Conservation (phyloP, 2,329 filamentous ascomycete genomes). For the Alternaria sp. region DNA sequence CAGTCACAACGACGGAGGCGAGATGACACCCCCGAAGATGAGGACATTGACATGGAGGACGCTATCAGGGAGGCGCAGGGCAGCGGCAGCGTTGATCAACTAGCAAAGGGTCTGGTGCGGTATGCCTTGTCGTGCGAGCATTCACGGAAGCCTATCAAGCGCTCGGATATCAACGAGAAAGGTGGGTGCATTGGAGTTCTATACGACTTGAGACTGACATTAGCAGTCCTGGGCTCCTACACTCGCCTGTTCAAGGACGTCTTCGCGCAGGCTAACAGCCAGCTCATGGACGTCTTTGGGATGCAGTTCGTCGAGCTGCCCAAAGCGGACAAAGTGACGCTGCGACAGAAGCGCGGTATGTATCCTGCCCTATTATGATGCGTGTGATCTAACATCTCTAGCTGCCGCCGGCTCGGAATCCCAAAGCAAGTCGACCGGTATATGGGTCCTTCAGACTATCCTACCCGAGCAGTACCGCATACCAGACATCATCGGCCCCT, state of each 20-base stretch:
- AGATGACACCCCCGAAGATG: slow-evolving; percentile 28
- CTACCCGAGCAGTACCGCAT: slow-evolving; percentile 71
- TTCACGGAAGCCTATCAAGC: slow-evolving; percentile 62
- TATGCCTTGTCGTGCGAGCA: slow-evolving; percentile 67
- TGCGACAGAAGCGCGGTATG: slow-evolving; percentile 78
- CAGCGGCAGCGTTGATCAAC: slow-evolving; percentile 48
- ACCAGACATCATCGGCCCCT: slow-evolving; percentile 70
- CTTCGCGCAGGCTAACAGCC: slow-evolving; percentile 76
- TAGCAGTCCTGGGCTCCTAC: slow-evolving; percentile 69
- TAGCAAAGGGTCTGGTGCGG: slow-evolving; percentile 68
- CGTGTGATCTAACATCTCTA: not conserved
- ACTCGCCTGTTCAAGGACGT: slow-evolving; percentile 76
- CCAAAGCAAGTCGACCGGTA: slow-evolving; percentile 62
- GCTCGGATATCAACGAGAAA: slow-evolving; percentile 64
- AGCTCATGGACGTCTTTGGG: slow-evolving; percentile 77
- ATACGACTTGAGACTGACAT: slow-evolving; percentile 5
- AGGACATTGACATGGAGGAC: slow-evolving; percentile 26
- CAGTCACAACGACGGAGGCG: slow-evolving; percentile 25
- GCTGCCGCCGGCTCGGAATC: slow-evolving; percentile 63
- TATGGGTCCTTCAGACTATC: slow-evolving; percentile 78
- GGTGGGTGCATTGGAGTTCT: slow-evolving; percentile 22
- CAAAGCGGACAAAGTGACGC: slow-evolving; percentile 76
- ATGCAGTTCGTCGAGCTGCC: slow-evolving; percentile 91
- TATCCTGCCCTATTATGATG: not conserved
- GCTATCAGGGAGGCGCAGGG: slow-evolving; percentile 9